Base-by-base conservation (phyloP, 164 flowering plant genomes). In the Litsea cubeba region DNA sequence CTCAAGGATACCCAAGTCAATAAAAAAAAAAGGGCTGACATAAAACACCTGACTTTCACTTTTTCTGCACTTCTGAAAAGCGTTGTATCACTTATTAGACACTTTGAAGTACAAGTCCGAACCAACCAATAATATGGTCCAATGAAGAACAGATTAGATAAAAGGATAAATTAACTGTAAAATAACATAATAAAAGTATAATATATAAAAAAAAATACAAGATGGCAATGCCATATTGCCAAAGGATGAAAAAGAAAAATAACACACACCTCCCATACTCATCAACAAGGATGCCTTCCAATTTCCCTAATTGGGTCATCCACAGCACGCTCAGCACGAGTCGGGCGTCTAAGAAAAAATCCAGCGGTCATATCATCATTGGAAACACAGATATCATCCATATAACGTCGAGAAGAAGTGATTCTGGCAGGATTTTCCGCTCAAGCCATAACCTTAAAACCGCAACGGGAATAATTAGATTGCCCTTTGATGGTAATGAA, bases 251-350 rank as follows among this genome's bases (percentile, higher is more conserved):
- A 72, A 40, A 26, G 35, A 14, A 74, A 32, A 65, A 30, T 69
- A 49, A 69, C 15, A 12, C 87, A 75, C 26, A 95, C 99, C 98
- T 95, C 70, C 98, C 99, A 85, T 95, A 95, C 80, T 95, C 99
- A 83, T 96, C 99, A 72, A 96, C 95, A 76, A 88, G 84, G 92
- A 96, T 92, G 79, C 94, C 99, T 81, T 96, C 99, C 95, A 96
- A n/a, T 96, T 80, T 96, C 98, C 74, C 99, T 88, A 22, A 92
- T 88, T 58, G 99, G 98, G 83, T 95, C 99, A 89, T 95, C 99
- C 25, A 95, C 79, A 71, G 98, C 87, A 57, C 99, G 91, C 73
- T 93, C 97, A 76, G 91, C 82, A 72, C 97, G 88, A 69, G 95
- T 90, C 57, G 97, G 97, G 12, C 98, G 97, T 78, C 90, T 84